A percentile compares a stretch with the other conserved stretches of the same genome.
Evolutionary conservation across 257 asterid genomes (phyloP).

Genomic region (Schizonepeta tenuifolia): DNA sequence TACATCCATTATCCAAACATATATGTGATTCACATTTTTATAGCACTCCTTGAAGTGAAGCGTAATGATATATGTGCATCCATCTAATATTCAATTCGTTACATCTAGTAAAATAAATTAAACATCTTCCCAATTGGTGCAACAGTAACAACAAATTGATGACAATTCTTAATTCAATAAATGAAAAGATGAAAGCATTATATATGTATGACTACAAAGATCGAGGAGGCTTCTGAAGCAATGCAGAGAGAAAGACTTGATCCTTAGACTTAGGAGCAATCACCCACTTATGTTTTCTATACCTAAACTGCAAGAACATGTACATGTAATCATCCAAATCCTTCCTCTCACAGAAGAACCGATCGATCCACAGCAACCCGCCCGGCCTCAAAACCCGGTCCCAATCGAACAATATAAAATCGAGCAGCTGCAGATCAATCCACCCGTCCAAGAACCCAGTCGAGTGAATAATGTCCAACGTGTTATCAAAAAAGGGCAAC

Average conservation of each 20-base stretch:
- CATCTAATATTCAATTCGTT: too few relatives aligned
- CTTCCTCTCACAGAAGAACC: constrained; percentile 79
- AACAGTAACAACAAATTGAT: too few relatives aligned
- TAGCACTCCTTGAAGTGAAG: too few relatives aligned
- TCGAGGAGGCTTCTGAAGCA: constrained; percentile 90
- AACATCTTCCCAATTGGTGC: too few relatives aligned
- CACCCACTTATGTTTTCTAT: constrained; percentile 80
- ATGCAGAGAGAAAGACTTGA: constrained; percentile 81
- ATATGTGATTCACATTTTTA: too few relatives aligned
- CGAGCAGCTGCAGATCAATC: constrained; percentile 78
- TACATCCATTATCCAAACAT: too few relatives aligned
- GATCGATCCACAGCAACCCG: constrained; percentile 81
- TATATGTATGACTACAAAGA: constrained; percentile 42
- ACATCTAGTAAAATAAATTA: too few relatives aligned
- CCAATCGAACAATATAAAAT: constrained; percentile 88
- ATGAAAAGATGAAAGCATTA: background rate
- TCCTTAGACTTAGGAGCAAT: constrained; percentile 77
- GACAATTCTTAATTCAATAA: background rate
- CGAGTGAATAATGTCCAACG: constrained; percentile 87
- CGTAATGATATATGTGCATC: too few relatives aligned
- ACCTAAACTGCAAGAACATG: constrained; percentile 91
- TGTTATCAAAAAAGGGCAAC: constrained; percentile 88
- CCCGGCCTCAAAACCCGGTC: constrained; percentile 89
- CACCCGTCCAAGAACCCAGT: constrained; percentile 90
- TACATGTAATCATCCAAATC: constrained; percentile 83